Percentiles rank a stretch among this genome's conserved stretches.
These are phyloP conservation scores for Brassica hybrid DNA, from an alignment of 441 rosid genomes.

Conservation along the genomic window DNA sequence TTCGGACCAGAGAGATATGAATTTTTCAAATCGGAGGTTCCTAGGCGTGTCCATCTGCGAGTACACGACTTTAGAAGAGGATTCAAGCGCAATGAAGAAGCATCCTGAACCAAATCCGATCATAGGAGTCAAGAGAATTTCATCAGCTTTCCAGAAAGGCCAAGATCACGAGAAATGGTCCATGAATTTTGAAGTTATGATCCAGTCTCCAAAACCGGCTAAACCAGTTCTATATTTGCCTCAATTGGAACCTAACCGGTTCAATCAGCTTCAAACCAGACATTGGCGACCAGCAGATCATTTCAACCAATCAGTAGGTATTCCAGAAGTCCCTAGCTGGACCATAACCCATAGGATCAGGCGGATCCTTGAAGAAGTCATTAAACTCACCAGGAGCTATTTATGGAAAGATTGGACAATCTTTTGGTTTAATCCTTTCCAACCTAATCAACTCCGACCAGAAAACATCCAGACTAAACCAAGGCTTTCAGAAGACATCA, in stretches of 20 bases:
- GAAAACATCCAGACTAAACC: background rate
- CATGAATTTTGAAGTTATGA: background rate
- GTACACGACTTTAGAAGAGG: background rate
- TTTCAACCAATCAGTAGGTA: too few species aligned
- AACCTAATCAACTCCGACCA: background rate
- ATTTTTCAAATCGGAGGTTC: background rate
- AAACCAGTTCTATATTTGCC: background rate
- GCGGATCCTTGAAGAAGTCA: too few species aligned
- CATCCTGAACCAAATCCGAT: background rate
- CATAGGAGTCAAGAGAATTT: background rate
- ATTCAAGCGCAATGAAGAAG: background rate
- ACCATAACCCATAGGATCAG: too few species aligned
- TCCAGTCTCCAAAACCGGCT: background rate
- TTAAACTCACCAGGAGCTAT: too few species aligned
- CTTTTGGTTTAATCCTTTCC: too few species aligned
- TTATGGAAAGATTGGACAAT: too few species aligned
- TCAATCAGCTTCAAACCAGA: too few species aligned
- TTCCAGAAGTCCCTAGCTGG: too few species aligned
- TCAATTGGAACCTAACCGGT: background rate
- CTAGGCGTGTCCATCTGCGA: background rate
- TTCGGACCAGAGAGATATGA: background rate
- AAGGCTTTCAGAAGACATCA: too few species aligned
- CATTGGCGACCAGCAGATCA: too few species aligned
- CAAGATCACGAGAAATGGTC: background rate
- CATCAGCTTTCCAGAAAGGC: background rate